These are phyloP conservation scores for Gloeophyllum trabeum DNA, from an alignment of 768 basidiomycete species.

Conservation along the genomic window DNA sequence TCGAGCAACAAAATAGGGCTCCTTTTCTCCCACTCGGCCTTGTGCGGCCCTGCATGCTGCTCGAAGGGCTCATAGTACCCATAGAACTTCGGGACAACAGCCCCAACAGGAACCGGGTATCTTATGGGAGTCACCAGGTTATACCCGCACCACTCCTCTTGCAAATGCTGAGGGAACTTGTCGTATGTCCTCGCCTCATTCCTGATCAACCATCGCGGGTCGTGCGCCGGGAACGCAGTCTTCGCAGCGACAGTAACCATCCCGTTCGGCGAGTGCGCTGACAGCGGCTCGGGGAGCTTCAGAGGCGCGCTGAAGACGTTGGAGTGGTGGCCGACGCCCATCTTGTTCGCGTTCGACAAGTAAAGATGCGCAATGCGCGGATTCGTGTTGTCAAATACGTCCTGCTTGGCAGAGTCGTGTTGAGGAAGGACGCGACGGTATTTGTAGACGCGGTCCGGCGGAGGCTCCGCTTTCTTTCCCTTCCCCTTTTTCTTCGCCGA, in stretches of 20 bases:
- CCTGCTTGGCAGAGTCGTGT: background rate
- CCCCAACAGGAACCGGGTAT: constrained; percentile 32
- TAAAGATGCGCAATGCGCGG: constrained; percentile 31
- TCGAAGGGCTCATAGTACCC: constrained; percentile 36
- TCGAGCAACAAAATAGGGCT: constrained; percentile 37
- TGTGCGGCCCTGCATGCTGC: constrained; percentile 8
- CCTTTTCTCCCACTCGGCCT: constrained; percentile 5
- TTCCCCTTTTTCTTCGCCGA: no score
- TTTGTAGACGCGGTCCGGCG: no score
- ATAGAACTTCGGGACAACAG: constrained; percentile 53
- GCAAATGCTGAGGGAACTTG: constrained; percentile 30
- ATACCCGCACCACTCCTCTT: constrained; percentile 38
- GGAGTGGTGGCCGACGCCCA: constrained; percentile 44
- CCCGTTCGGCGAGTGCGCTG: constrained; percentile 11
- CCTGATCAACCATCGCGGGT: constrained; percentile 10
- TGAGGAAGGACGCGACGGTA: constrained; percentile 10
- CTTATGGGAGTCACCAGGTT: constrained; percentile 30
- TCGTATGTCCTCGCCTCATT: constrained; percentile 35
- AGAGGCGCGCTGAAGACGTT: constrained; percentile 36
- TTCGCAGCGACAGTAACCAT: constrained; percentile 19
- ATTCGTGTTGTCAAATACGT: background rate
- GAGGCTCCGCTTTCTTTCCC: background rate
- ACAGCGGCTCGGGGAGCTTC: constrained; percentile 33
- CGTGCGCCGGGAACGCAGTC: constrained; percentile 4
- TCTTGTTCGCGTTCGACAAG: constrained; percentile 21